These are phyloP conservation scores for Croton laevigatus DNA, from an alignment of 441 rosid species.

Conservation along the genomic window DNA sequence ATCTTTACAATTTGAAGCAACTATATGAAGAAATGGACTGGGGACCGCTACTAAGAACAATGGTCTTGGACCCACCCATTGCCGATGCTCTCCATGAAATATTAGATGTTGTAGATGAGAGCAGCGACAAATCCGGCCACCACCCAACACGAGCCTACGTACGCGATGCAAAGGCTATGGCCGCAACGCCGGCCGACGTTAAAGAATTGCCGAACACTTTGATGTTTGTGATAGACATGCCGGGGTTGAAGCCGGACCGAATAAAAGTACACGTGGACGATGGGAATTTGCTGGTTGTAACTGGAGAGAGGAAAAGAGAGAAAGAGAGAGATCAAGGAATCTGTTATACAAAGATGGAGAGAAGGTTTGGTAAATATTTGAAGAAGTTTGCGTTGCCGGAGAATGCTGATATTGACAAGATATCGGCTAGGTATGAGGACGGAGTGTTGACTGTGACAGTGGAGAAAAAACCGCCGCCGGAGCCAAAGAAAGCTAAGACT, in stretches of 20 bases:
- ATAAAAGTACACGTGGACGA: slow-evolving; percentile 63
- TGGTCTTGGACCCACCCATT: slow-evolving; percentile 31
- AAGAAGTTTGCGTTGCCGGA: slow-evolving; percentile 58
- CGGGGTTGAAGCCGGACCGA: slow-evolving; percentile 44
- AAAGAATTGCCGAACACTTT: slow-evolving; percentile 42
- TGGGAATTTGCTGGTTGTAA: slow-evolving; percentile 49
- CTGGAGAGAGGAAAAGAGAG: slow-evolving; percentile 58
- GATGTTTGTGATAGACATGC: slow-evolving; percentile 64
- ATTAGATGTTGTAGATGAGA: slow-evolving; percentile 44
- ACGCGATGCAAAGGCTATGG: slow-evolving; percentile 61
- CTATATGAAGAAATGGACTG: not conserved
- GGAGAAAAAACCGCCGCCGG: slow-evolving; percentile 42
- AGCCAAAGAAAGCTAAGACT: slow-evolving; percentile 45
- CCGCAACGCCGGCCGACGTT: slow-evolving; percentile 62
- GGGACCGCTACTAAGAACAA: slow-evolving; percentile 31
- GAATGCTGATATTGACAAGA: slow-evolving; percentile 39
- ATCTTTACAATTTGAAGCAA: too few relatives aligned
- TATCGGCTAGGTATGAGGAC: slow-evolving; percentile 44
- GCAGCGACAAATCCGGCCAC: slow-evolving; percentile 15
- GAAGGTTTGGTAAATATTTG: slow-evolving; percentile 43
- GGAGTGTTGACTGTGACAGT: slow-evolving; percentile 52
- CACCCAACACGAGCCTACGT: slow-evolving; percentile 47
- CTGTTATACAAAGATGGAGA: slow-evolving; percentile 50
- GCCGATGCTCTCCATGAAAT: slow-evolving; percentile 35
- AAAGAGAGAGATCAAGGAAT: slow-evolving; percentile 45